phyloP scores from a whole-genome alignment of 495 filamentous ascomycete species.

The Podospora pseudopauciseta region DNA sequence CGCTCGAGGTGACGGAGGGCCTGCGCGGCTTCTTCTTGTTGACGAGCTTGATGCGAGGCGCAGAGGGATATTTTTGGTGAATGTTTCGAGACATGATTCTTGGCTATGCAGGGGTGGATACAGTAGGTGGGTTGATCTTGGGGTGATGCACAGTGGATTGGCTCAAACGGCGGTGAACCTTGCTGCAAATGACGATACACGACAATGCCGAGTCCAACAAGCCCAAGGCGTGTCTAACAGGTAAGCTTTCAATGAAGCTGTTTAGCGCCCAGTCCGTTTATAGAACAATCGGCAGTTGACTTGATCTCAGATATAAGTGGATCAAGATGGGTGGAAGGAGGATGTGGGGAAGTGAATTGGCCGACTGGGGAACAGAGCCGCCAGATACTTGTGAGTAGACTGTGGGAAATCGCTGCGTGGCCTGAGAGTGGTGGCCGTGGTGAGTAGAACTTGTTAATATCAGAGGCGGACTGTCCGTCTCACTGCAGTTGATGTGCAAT shows the following conservation, averaged over 20 bases:
- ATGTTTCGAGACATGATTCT: slow-evolving; percentile 51
- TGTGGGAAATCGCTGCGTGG: neutral
- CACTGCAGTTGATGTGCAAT: slow-evolving; percentile 14
- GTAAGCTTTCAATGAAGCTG: neutral
- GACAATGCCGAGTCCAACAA: neutral
- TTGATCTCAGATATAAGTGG: neutral
- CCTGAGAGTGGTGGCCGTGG: neutral
- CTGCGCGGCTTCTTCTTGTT: slow-evolving; percentile 28
- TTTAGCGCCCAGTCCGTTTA: slow-evolving; percentile 8
- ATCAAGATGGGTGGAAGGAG: neutral
- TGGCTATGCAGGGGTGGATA: slow-evolving; percentile 24
- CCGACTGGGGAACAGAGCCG: neutral
- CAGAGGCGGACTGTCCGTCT: slow-evolving; percentile 33
- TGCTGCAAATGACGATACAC: slow-evolving; percentile 10
- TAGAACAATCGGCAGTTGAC: neutral
- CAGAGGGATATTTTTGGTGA: slow-evolving; percentile 45
- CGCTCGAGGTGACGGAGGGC: slow-evolving; percentile 33
- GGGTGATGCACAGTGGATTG: slow-evolving; percentile 15
- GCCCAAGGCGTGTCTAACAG: neutral
- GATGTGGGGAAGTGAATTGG: neutral
- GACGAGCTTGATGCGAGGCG: slow-evolving; percentile 29
- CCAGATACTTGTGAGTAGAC: neutral
- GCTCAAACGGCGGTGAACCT: slow-evolving; percentile 41
- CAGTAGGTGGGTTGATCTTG: slow-evolving; percentile 1
- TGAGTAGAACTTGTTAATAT: slow-evolving; percentile 27